A percentile compares a stretch with the other conserved stretches of the same genome.
Conservation (phyloP, 352 stramenopile genomes). For the Phytophthora europaea region DNA sequence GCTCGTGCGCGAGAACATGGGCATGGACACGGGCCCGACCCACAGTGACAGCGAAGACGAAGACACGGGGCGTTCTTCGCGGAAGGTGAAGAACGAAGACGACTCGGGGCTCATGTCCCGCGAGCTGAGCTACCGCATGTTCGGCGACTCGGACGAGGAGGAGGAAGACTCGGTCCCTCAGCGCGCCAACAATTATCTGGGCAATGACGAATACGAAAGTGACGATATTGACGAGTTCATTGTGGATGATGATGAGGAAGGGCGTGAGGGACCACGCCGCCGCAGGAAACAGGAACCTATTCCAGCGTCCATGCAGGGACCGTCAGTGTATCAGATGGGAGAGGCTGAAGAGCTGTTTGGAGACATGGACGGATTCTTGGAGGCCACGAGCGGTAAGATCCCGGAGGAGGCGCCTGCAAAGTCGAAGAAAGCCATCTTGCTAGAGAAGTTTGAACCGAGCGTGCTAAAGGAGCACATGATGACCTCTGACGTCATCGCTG, state of each 20-base stretch:
- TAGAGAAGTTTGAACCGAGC: slow-evolving; percentile 91
- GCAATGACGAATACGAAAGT: slow-evolving; percentile 91
- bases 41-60: slow-evolving; percentile 85
- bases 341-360: slow-evolving; percentile 92
- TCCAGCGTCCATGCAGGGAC: slow-evolving; percentile 82
- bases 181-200: slow-evolving; percentile 82
- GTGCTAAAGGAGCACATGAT: slow-evolving; percentile 92
- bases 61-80: slow-evolving; percentile 71
- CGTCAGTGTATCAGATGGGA: slow-evolving; percentile 92
- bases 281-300: slow-evolving; percentile 81
- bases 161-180: slow-evolving; percentile 81
- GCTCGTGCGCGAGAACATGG: slow-evolving; percentile 91
- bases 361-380: slow-evolving; percentile 91
- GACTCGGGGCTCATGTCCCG: slow-evolving; percentile 87
- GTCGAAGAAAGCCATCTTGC: slow-evolving; percentile 85
- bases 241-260: slow-evolving; percentile 91
- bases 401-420: slow-evolving; percentile 49
- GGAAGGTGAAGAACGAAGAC: slow-evolving; percentile 77
- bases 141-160: slow-evolving; percentile 90
- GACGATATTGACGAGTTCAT: slow-evolving; percentile 93
- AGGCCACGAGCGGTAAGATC: slow-evolving; percentile 70
- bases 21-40: slow-evolving; percentile 83
- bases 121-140: slow-evolving; percentile 91
- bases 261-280: slow-evolving; percentile 76
- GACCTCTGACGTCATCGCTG: slow-evolving; percentile 81